Evolutionary conservation across 2,329 filamentous ascomycete species (phyloP).

Genomic region (Orbilia oligospora): DNA sequence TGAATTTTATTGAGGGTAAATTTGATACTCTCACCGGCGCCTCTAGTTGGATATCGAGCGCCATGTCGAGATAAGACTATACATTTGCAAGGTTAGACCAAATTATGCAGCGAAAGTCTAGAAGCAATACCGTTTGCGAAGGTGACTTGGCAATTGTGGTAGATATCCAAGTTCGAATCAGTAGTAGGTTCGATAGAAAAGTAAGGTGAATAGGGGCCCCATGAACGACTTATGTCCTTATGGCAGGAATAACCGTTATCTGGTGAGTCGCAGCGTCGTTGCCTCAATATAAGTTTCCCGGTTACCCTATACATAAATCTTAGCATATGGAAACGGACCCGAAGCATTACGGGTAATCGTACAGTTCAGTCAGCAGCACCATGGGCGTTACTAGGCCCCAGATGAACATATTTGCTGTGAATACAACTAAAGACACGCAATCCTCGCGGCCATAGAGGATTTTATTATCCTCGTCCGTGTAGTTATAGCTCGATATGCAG

Average conservation of each 20-base stretch:
- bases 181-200: slow-evolving; percentile 76
- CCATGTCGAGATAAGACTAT: slow-evolving; percentile 84
- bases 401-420: slow-evolving; percentile 55
- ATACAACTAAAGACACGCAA: slow-evolving; percentile 40
- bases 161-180: slow-evolving; percentile 74
- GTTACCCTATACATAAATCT: slow-evolving; percentile 3
- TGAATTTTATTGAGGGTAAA: slow-evolving; percentile 67
- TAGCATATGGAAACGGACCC: background rate
- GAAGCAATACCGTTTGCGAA: slow-evolving; percentile 74
- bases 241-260: slow-evolving; percentile 76
- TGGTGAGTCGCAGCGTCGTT: slow-evolving; percentile 71
- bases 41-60: slow-evolving; percentile 81
- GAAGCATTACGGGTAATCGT: background rate
- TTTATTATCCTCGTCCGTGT: slow-evolving; percentile 40
- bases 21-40: slow-evolving; percentile 78
- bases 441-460: slow-evolving; percentile 40
- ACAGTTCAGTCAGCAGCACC: slow-evolving; percentile 45
- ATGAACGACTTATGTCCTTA: slow-evolving; percentile 75
- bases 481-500: slow-evolving; percentile 51
- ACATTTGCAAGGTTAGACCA: background rate
- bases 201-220: slow-evolving; percentile 91
- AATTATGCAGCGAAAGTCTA: background rate
- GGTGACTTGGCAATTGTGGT: slow-evolving; percentile 79
- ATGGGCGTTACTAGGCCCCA: slow-evolving; percentile 53
- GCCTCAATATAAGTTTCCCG: slow-evolving; percentile 31